Percentiles rank a stretch among this genome's conserved stretches.
Evolutionary conservation across 23 red algal genomes (phyloP).

Genomic region (Gracilaria domingensis): DNA sequence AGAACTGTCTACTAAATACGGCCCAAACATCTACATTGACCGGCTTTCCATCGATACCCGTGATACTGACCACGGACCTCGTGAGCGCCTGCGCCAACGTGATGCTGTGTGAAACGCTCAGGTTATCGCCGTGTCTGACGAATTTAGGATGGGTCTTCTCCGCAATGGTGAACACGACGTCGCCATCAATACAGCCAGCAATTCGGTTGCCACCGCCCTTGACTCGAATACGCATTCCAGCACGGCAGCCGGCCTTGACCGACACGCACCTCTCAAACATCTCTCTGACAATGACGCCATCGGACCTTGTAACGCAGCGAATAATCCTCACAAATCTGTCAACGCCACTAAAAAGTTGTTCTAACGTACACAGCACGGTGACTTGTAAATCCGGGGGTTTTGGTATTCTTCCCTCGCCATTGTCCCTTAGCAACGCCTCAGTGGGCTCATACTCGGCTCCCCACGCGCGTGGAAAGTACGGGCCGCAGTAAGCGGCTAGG

Average conservation of each 20-base stretch:
- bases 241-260: not conserved
- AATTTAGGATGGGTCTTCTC: not conserved
- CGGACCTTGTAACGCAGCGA: not conserved
- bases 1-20: not conserved
- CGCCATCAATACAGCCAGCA: not conserved
- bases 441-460: not conserved
- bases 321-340: slow-evolving; percentile 2
- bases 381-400: not conserved
- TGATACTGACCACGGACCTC: not conserved
- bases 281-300: not conserved
- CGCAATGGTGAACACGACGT: not conserved
- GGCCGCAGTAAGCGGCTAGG: not conserved
- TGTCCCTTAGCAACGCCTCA: not conserved
- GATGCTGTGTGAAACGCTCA: not conserved
- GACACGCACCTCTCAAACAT: not conserved
- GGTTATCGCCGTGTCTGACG: not conserved
- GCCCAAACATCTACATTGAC: not conserved
- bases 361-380: not conserved
- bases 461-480: not conserved
- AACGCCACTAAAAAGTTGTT: not conserved
- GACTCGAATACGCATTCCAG: not conserved
- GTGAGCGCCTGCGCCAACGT: not conserved
- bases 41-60: not conserved
- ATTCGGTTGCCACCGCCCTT: not conserved
- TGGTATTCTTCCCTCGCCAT: not conserved